Evolutionary conservation across 805 yeast genomes (phyloP), one percentile per base, ranked within the genome.

Genomic region (Metschnikowia lochheadii): DNA sequence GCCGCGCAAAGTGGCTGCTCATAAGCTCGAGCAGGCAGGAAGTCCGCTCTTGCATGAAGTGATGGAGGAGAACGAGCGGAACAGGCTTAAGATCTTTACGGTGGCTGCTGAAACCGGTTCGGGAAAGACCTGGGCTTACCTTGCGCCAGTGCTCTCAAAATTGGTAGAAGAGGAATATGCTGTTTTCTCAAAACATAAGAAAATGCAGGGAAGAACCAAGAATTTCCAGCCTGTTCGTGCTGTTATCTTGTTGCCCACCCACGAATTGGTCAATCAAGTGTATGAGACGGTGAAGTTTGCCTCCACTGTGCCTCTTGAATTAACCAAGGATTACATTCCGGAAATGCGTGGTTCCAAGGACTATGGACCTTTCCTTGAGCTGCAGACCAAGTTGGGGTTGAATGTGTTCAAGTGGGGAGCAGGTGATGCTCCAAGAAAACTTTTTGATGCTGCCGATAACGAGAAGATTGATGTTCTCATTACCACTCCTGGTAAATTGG

Each of bases 81-180:
- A 62, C 26, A 64, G 62, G 51, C 59, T 83, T 44, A 82, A 83
- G 56, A 78, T 84, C 0, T 89, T 81, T 72, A 81, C 94, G 2
- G 67, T 92, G 49, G 97, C 98, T 0, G 96, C 97, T 2, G 98
- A 94, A 64, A 92, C 99, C 0, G 99, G 99, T 0, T 86, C 96
- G 0, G 99, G 99, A 7, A 92, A 92, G 63, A 92, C 99, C 0
- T 83, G 96, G 83, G 90, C 97, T 0, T 92, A 91, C 62, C 63
- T 94, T 53, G 82, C 87, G 0, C 91, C 96, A 0, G 55, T 92
- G 34, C 55, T 91, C 36, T 85, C 89, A 44, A 81, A 80, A 55
- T 66, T 91, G 55, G 79, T 82, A 52, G 83, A 84, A 51, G 81
- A 79, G 46, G 83, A 84, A 50, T 51, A 65, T 11, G 59, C 58